Base-by-base conservation (phyloP, 495 filamentous ascomycete species). In the Mytilinidion resinicola region DNA sequence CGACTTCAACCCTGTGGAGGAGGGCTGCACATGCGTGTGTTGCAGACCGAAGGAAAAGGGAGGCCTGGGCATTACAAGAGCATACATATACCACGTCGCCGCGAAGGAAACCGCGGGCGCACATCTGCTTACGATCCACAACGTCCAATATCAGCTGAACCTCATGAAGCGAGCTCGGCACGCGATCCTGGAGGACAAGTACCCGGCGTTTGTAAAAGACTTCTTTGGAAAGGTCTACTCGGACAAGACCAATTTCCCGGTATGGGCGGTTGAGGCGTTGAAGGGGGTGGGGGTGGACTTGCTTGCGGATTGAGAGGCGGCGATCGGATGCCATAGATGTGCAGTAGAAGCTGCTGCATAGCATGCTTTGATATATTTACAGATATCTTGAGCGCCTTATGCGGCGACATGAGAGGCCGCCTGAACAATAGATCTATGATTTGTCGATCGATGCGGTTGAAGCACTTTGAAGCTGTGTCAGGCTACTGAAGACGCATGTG, bases 71-170 rank as follows among this genome's bases (percentile, higher is more conserved):
- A 82, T 97, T 57, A 95, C 93, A 15, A 80, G 85, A 49, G 89
- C 95, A 5, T 96, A 89, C 70, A 86, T 96, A 34, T 83, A 96
- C 68, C 93, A 99, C 72, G 78, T 95, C 49, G 85, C 89, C 0
- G 85, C 85, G 2, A 99, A 99, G 70, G 93, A 97, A 75, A 97
- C 93, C 7, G 93, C 88, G 0, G 92, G 91, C 10, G 93, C 95
- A 17, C 93, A 99, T 77, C 73, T 99, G 71, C 74, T 98, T 36
- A 95, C 90, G 0, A 86, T 96, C 62, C 93, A 99, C 72, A 97
- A 99, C 70, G 89, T 97, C 21, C 88, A 89, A 68, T 95, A 92
- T 66, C 81, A 95, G 61, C 78, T 99, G 30, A 77, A 81, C 47
- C 71, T 99, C 61, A 96, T 97, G 91, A 74, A 76, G 11, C 73